A percentile compares a stretch with the other conserved stretches of the same genome.
Evolutionary conservation across 1,139 yeast species (phyloP).

Genomic region (Chernovozyma sophiae-reginae): DNA sequence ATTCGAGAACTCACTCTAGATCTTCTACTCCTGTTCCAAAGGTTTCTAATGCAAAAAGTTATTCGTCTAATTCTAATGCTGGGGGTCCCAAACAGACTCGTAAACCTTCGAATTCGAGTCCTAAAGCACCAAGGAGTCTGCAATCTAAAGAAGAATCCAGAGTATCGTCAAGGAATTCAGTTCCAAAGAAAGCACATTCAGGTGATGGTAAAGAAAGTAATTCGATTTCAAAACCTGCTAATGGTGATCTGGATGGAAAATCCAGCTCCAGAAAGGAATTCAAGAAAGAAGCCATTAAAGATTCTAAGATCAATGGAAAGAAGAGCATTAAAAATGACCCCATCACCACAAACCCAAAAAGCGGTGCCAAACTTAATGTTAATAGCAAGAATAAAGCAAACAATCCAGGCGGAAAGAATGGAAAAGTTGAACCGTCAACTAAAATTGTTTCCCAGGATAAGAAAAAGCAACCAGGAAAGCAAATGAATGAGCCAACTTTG

Average conservation of each 20-base stretch:
- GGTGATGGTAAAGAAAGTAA: not conserved
- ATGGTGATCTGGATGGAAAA: not conserved
- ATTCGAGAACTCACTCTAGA: conserved; percentile 2
- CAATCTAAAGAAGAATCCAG: not conserved
- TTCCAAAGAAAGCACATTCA: not conserved
- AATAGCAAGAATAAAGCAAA: not conserved
- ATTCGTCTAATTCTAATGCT: not conserved
- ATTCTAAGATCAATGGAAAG: not conserved
- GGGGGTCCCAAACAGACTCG: not conserved
- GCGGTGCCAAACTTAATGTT: not conserved
- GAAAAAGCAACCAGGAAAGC: not conserved
- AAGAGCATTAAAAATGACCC: not conserved
- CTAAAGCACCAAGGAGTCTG: not conserved
- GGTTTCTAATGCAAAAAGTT: too few species aligned
- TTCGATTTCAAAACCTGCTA: not conserved
- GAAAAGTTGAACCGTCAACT: not conserved
- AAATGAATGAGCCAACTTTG: not conserved
- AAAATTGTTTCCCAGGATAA: not conserved
- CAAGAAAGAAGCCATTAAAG: not conserved
- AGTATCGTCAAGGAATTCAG: not conserved
- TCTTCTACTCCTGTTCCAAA: conserved; percentile 1
- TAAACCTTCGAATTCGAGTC: not conserved
- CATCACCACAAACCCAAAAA: not conserved
- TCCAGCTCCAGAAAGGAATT: not conserved
- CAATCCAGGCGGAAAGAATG: not conserved